Evolutionary conservation across 2,329 filamentous ascomycete genomes (phyloP).

Genomic region (Neocucurbitaria cava): DNA sequence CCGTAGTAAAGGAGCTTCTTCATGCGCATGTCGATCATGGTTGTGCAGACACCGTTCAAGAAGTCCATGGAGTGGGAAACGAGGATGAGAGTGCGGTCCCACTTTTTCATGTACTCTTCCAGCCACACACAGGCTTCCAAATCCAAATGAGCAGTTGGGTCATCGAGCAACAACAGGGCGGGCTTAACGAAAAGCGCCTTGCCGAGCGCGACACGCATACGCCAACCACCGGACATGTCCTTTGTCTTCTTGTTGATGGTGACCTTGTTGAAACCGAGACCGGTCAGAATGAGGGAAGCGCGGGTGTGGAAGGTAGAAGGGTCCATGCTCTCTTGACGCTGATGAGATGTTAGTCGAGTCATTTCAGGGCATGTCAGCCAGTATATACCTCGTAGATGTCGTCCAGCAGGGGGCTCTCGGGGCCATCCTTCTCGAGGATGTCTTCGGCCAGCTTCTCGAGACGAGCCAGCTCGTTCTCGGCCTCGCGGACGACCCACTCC

Average conservation of each 20-base stretch:
- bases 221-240: conserved; percentile 99
- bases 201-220: conserved; percentile 97
- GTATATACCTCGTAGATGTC: conserved; percentile 89
- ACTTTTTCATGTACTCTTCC: conserved; percentile 99
- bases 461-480: conserved; percentile 88
- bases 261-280: conserved; percentile 98
- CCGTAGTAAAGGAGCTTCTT: conserved; percentile 95
- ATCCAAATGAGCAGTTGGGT: conserved; percentile 98
- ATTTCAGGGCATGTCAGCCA: not conserved
- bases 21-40: conserved; percentile 97
- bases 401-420: conserved; percentile 87
- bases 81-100: conserved; percentile 94
- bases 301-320: conserved; percentile 95
- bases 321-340: conserved; percentile 99
- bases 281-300: conserved; percentile 94
- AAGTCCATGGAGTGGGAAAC: conserved; percentile 99
- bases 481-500: conserved; percentile 96
- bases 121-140: conserved; percentile 99
- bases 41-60: conserved; percentile 97
- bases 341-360: conserved; percentile 12
- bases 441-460: conserved; percentile 89
- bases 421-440: conserved; percentile 88
- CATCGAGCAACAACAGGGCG: conserved; percentile 91
- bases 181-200: conserved; percentile 99
- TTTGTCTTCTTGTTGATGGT: conserved; percentile 99